Percentiles rank a stretch among this genome's conserved stretches.
Evolutionary conservation across 2,329 filamentous ascomycete species (phyloP).

Genomic region (Hymenoscyphus salicellus): DNA sequence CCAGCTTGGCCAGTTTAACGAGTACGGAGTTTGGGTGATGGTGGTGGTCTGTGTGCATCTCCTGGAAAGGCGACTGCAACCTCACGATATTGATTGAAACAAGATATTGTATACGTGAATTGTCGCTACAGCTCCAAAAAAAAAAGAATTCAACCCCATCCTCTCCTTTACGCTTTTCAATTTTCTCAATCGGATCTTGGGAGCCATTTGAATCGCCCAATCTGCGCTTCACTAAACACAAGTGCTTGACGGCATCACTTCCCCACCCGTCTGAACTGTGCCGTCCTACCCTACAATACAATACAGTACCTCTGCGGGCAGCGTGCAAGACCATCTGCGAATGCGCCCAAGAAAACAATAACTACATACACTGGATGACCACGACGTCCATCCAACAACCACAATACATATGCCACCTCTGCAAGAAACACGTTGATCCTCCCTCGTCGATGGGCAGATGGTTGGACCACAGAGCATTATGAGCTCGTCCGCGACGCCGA

Average conservation of each 20-base stretch:
- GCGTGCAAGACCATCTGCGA: background rate
- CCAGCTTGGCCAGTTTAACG: background rate
- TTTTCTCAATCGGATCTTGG: background rate
- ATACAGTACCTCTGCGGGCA: background rate
- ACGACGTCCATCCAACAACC: conserved; percentile 22
- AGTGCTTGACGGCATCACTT: conserved; percentile 1
- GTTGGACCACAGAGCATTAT: conserved; percentile 46
- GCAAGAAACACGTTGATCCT: conserved; percentile 28
- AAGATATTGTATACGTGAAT: background rate
- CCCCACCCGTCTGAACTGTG: background rate
- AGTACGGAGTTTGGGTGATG: background rate
- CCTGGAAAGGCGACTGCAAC: background rate
- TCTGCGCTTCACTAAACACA: background rate
- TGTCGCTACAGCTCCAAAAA: background rate
- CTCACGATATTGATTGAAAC: background rate
- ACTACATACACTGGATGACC: conserved; percentile 19
- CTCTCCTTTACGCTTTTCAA: background rate
- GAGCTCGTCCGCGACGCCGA: conserved; percentile 52
- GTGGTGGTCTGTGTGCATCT: background rate
- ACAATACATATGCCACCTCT: conserved; percentile 33
- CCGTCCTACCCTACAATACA: background rate
- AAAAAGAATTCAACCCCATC: background rate
- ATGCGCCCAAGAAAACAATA: background rate
- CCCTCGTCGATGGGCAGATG: conserved; percentile 36
- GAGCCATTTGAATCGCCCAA: background rate